Evolutionary conservation across 495 filamentous ascomycete genomes (phyloP).

Genomic region (Lasiosphaeria ovina): DNA sequence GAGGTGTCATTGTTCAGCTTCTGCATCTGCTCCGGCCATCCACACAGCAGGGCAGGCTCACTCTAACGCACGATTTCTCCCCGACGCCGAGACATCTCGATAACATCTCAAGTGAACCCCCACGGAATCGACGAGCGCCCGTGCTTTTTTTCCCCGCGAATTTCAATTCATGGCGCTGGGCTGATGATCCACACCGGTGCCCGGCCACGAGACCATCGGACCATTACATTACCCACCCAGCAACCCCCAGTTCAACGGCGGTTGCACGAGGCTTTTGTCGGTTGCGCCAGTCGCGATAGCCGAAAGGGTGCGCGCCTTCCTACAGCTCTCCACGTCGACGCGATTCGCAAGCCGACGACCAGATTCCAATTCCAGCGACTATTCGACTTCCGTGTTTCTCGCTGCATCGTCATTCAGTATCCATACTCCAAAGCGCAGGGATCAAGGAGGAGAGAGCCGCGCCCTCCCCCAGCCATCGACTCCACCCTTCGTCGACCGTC

Average conservation of each 20-base stretch:
- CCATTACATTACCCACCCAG: not conserved
- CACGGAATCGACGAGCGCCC: not conserved
- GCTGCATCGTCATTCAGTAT: not conserved
- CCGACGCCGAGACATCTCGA: not conserved
- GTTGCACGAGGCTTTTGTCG: too few species aligned
- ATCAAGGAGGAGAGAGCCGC: not conserved
- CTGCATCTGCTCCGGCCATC: not conserved
- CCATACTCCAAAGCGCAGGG: not conserved
- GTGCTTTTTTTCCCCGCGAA: constrained; percentile 12
- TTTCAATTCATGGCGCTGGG: constrained; percentile 8
- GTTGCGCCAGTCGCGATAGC: not conserved
- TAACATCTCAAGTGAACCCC: not conserved
- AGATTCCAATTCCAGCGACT: not conserved
- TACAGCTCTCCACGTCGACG: not conserved
- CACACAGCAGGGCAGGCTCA: not conserved
- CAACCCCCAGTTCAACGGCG: not conserved
- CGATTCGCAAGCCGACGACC: not conserved
- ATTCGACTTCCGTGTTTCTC: not conserved
- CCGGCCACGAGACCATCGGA: constrained; percentile 12
- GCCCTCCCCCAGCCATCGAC: not conserved
- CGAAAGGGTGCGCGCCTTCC: not conserved
- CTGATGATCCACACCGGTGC: constrained; percentile 2
- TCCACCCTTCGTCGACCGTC: not conserved
- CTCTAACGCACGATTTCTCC: not conserved
- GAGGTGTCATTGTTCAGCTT: constrained; percentile 2